These are phyloP conservation scores for Trapa incisa DNA, from an alignment of 345 rosid genomes.

Conservation along the genomic window DNA sequence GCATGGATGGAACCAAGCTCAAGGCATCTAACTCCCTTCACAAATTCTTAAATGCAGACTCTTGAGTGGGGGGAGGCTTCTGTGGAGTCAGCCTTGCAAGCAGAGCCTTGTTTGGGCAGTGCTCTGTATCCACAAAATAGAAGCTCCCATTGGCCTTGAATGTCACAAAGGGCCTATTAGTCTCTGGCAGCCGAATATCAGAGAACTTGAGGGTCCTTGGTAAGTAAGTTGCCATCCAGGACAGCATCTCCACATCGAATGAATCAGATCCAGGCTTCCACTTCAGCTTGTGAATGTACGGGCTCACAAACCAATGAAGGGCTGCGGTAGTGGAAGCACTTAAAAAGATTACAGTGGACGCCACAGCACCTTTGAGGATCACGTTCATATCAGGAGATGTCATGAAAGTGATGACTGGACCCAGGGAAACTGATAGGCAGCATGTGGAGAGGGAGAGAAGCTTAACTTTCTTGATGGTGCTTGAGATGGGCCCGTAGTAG, in stretches of 20 bases:
- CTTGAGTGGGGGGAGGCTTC: conserved; percentile 36
- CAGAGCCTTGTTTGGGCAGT: conserved; percentile 82
- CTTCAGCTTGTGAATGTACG: conserved; percentile 77
- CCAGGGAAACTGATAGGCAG: conserved; percentile 86
- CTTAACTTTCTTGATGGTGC: conserved; percentile 85
- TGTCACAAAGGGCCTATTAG: conserved; percentile 79
- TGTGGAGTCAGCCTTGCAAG: conserved; percentile 66
- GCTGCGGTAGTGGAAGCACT: conserved; percentile 74
- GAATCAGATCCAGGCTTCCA: conserved; percentile 92
- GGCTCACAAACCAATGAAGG: conserved; percentile 91
- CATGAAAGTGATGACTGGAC: conserved; percentile 91
- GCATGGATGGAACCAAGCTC: neutral
- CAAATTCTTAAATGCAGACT: conserved; percentile 81
- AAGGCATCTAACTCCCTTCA: conserved; percentile 11
- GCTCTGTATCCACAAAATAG: conserved; percentile 69
- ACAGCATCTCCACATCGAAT: conserved; percentile 87
- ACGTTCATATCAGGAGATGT: conserved; percentile 69
- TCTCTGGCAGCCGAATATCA: conserved; percentile 58
- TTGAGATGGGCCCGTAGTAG: conserved; percentile 76
- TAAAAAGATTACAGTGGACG: conserved; percentile 67
- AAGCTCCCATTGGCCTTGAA: conserved; percentile 65
- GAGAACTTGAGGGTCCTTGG: conserved; percentile 66
- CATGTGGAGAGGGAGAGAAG: conserved; percentile 89
- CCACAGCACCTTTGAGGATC: conserved; percentile 84
- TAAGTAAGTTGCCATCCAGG: conserved; percentile 62